phyloP scores from a whole-genome alignment of 225 moss, liverwort and hornwort species.

The Sphagnum tenellum region DNA sequence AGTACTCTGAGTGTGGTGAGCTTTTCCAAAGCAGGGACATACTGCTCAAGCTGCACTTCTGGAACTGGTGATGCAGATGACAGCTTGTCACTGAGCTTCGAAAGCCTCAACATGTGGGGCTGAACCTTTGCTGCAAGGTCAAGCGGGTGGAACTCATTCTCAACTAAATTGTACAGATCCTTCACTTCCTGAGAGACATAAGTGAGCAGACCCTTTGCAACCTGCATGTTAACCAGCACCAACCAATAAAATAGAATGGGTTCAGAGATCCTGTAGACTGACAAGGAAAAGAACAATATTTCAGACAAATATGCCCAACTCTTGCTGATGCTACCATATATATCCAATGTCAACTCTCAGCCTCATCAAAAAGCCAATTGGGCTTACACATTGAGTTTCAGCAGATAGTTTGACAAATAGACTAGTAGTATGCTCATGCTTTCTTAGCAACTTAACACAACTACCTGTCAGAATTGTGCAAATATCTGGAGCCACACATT shows the following conservation, averaged over 20 bases:
- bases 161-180: slow-evolving; percentile 70
- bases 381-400: neutral
- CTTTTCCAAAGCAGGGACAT: slow-evolving; percentile 70
- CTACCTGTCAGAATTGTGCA: too few relatives aligned
- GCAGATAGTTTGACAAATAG: neutral
- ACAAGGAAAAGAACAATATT: neutral
- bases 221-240: slow-evolving; percentile 20
- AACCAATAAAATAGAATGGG: too few relatives aligned
- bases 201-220: slow-evolving; percentile 87
- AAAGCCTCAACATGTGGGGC: slow-evolving; percentile 57
- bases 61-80: slow-evolving; percentile 94
- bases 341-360: neutral
- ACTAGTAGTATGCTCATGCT: neutral
- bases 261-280: too few relatives aligned
- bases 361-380: neutral
- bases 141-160: slow-evolving; percentile 85
- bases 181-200: slow-evolving; percentile 86
- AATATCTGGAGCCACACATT: too few relatives aligned
- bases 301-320: neutral
- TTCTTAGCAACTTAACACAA: too few relatives aligned
- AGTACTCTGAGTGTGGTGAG: slow-evolving; percentile 84
- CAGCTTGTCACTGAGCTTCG: slow-evolving; percentile 76
- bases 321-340: neutral
- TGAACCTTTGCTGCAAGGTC: slow-evolving; percentile 68
- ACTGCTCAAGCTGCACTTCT: slow-evolving; percentile 93